These are phyloP conservation scores for Pelargonium fulgidum DNA, from an alignment of 441 rosid genomes.

Conservation along the genomic window DNA sequence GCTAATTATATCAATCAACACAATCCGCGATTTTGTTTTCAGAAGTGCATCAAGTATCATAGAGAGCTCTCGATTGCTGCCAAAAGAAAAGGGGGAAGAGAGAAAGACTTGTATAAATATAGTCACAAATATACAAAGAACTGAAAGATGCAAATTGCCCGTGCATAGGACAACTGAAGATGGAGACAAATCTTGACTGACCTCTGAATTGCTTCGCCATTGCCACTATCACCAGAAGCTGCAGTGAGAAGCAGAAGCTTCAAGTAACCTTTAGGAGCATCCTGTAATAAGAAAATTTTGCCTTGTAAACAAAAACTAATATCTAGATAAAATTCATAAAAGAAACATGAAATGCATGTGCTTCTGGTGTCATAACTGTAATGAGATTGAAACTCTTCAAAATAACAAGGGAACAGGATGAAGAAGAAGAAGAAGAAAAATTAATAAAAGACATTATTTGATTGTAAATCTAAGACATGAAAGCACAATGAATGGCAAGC, in stretches of 20 bases:
- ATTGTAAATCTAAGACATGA: background rate
- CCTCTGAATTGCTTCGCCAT: conserved; percentile 96
- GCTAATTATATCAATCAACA: conserved; percentile 71
- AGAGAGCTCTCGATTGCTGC: conserved; percentile 97
- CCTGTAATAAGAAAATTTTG: conserved; percentile 40
- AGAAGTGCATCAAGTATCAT: conserved; percentile 97
- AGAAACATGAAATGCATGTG: background rate
- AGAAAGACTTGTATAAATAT: conserved; percentile 5
- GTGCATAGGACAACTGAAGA: conserved; percentile 5
- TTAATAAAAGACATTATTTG: background rate
- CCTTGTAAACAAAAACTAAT: background rate
- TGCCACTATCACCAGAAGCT: conserved; percentile 69
- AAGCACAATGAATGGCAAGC: background rate
- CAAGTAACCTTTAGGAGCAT: conserved; percentile 84
- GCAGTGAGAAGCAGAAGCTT: conserved; percentile 96
- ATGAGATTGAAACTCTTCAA: background rate
- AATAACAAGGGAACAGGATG: background rate
- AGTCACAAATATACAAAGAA: background rate
- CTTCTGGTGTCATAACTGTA: conserved; percentile 4
- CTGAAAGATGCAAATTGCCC: background rate
- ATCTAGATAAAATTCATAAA: background rate
- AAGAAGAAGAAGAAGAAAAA: background rate
- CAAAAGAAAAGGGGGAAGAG: conserved; percentile 23
- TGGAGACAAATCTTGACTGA: conserved; percentile 18
- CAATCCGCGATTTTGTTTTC: conserved; percentile 79